Conservation (phyloP, 805 yeast species). For the Spathaspora girioi region DNA sequence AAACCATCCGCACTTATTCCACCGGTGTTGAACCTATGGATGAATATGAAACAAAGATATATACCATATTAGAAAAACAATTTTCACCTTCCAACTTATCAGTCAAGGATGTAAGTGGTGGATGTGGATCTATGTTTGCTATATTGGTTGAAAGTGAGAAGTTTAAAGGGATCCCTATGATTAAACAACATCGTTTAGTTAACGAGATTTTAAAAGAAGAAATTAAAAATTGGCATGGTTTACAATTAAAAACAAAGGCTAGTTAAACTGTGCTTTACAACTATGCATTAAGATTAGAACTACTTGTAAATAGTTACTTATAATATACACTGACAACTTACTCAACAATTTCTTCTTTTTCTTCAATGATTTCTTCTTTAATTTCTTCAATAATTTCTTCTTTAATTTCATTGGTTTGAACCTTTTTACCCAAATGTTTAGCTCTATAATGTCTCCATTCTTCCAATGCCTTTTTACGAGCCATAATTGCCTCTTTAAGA, state of each 20-base stretch:
- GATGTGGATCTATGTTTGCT: slow-evolving; percentile 98
- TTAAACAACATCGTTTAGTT: slow-evolving; percentile 90
- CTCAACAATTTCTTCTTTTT: slow-evolving; percentile 66
- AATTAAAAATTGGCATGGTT: slow-evolving; percentile 90
- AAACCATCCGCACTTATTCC: neutral
- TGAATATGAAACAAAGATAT: slow-evolving; percentile 64
- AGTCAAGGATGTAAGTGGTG: slow-evolving; percentile 83
- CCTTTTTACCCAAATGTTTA: slow-evolving; percentile 25
- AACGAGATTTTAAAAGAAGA: slow-evolving; percentile 80
- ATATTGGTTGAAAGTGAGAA: slow-evolving; percentile 67
- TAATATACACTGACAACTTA: slow-evolving; percentile 13
- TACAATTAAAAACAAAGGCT: slow-evolving; percentile 71
- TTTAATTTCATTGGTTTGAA: slow-evolving; percentile 45
- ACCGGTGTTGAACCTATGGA: slow-evolving; percentile 31
- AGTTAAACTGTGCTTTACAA: neutral
- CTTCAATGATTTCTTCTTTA: slow-evolving; percentile 70
- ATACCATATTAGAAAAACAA: slow-evolving; percentile 47
- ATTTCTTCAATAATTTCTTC: slow-evolving; percentile 67
- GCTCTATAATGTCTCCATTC: slow-evolving; percentile 85
- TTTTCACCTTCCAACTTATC: slow-evolving; percentile 60
- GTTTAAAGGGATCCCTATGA: slow-evolving; percentile 78
- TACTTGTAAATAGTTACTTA: neutral
- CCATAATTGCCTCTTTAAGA: slow-evolving; percentile 81
- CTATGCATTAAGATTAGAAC: no score
- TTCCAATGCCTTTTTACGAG: slow-evolving; percentile 74